phyloP scores from a whole-genome alignment of 345 rosid species.

The Angophora floribunda region DNA sequence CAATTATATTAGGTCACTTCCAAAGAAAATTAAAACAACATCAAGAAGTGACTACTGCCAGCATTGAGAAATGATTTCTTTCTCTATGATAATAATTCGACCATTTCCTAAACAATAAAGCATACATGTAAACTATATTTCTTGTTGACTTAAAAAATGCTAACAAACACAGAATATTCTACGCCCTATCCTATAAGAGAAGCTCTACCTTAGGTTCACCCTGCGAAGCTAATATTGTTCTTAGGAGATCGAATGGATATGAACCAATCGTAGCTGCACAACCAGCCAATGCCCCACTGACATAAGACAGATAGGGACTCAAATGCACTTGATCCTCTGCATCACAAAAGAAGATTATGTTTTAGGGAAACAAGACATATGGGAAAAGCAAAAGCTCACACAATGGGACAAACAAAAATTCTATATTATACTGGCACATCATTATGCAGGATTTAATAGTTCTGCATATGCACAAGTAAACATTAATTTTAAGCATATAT shows the following conservation, averaged over 20 bases:
- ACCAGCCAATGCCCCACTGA: conserved; percentile 91
- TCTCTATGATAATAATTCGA: not conserved
- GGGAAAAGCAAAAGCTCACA: not conserved
- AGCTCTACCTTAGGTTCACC: conserved; percentile 89
- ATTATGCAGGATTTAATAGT: not conserved
- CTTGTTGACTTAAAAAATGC: not conserved
- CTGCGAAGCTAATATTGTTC: conserved; percentile 92
- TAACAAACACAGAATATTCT: not conserved
- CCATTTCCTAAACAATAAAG: not conserved
- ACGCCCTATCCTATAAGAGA: not conserved
- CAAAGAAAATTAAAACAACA: not conserved
- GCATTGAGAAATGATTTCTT: not conserved
- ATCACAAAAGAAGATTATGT: not conserved
- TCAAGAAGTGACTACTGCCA: not conserved
- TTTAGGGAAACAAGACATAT: not conserved
- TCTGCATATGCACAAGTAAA: not conserved
- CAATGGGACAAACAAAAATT: not conserved
- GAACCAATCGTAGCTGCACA: conserved; percentile 96
- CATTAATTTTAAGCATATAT: not conserved
- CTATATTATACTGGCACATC: not conserved
- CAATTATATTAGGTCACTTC: not conserved
- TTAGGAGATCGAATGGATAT: conserved; percentile 94
- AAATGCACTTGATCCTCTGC: conserved; percentile 83
- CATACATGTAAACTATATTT: not conserved
- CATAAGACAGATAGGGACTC: conserved; percentile 75